Percentiles rank a stretch among this genome's conserved stretches.
Evolutionary conservation across 2,329 filamentous ascomycete species (phyloP).

Genomic region (Trichoderma gracile): DNA sequence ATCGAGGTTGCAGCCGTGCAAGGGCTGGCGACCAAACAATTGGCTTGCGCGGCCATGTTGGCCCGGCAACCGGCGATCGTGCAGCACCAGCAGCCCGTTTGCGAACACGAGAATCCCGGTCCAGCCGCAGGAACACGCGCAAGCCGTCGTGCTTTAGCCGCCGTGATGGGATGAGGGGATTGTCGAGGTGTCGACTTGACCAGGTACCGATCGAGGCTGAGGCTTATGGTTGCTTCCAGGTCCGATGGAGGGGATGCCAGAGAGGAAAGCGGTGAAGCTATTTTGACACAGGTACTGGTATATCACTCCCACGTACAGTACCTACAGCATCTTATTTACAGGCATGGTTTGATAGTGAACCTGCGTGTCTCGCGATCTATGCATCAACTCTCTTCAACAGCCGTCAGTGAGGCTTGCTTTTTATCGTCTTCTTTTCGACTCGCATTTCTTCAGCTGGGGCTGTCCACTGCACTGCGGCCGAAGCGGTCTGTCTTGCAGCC

Average conservation of each 20-base stretch:
- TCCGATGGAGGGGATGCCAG: too few species aligned
- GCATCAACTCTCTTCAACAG: not conserved
- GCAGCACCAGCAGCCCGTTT: not conserved
- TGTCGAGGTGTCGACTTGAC: not conserved
- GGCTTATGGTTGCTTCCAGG: slow-evolving; percentile 6
- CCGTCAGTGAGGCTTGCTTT: not conserved
- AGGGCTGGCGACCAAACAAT: slow-evolving; percentile 22
- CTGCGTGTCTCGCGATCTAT: not conserved
- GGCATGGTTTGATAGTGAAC: too few species aligned
- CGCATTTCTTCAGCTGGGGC: not conserved
- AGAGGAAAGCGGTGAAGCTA: not conserved
- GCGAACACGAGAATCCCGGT: slow-evolving; percentile 13
- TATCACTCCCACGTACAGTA: too few species aligned
- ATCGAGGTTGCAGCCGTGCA: slow-evolving; percentile 10
- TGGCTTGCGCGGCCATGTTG: slow-evolving; percentile 16
- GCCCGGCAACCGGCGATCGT: slow-evolving; percentile 23
- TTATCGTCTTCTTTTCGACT: not conserved
- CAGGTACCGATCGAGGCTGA: slow-evolving; percentile 24
- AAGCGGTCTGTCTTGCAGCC: slow-evolving; percentile 21
- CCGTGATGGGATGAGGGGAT: not conserved
- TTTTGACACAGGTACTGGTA: too few species aligned
- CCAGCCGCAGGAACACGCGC: slow-evolving; percentile 22
- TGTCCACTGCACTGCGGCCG: not conserved
- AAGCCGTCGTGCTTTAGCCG: slow-evolving; percentile 10
- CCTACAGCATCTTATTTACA: too few species aligned